phyloP scores from a whole-genome alignment of 2,329 filamentous ascomycete species.

The Colletotrichum magnum region DNA sequence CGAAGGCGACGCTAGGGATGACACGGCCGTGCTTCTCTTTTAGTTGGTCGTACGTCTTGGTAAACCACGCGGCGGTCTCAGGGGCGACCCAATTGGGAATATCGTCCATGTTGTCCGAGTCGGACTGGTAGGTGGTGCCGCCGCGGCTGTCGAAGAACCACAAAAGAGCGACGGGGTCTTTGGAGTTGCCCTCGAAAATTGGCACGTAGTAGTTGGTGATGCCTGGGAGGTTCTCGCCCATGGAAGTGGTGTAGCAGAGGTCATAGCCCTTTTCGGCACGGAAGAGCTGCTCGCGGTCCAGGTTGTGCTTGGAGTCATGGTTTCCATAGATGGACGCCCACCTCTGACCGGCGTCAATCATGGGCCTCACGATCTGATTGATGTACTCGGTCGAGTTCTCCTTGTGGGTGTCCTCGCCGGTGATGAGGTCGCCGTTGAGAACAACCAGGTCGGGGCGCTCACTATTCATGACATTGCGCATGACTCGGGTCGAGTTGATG shows the following conservation, averaged over 20 bases:
- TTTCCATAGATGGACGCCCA: constrained; percentile 75
- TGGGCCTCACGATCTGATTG: constrained; percentile 62
- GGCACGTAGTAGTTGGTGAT: constrained; percentile 44
- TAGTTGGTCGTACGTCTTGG: constrained; percentile 46
- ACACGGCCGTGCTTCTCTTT: constrained; percentile 39
- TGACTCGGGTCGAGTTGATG: constrained; percentile 59
- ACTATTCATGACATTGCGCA: constrained; percentile 61
- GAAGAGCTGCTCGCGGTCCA: constrained; percentile 55
- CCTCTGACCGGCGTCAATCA: constrained; percentile 59
- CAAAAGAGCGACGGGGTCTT: constrained; percentile 55
- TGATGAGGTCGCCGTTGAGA: constrained; percentile 75
- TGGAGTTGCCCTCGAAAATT: constrained; percentile 31
- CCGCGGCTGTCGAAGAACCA: constrained; percentile 72
- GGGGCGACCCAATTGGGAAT: constrained; percentile 60
- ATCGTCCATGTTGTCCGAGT: constrained; percentile 45
- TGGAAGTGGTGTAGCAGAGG: constrained; percentile 60
- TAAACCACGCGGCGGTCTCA: constrained; percentile 62
- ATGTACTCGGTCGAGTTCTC: constrained; percentile 65
- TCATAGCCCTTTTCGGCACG: constrained; percentile 68
- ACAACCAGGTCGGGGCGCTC: constrained; percentile 68
- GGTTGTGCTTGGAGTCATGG: constrained; percentile 67
- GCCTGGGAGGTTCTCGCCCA: constrained; percentile 37
- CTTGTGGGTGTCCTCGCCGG: constrained; percentile 67
- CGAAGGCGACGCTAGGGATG: constrained; percentile 42
- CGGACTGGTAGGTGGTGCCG: constrained; percentile 54